Evolutionary conservation across 2,329 filamentous ascomycete species (phyloP).

Genomic region (Fusarium napiforme): DNA sequence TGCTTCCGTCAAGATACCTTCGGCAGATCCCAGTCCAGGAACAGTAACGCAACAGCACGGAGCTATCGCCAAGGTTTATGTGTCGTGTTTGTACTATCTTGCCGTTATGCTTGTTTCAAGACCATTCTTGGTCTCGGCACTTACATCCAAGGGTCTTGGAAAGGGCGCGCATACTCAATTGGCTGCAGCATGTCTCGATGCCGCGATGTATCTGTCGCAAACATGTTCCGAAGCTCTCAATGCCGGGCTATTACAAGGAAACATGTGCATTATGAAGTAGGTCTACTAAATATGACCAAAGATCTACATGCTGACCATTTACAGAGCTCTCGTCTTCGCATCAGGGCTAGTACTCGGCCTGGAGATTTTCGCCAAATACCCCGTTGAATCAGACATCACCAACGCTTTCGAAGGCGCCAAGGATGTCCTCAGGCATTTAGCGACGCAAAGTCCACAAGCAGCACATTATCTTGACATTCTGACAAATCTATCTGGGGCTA

Average conservation of each 20-base stretch:
- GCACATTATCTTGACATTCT: conserved; percentile 68
- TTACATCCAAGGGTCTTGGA: conserved; percentile 51
- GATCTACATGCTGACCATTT: not conserved
- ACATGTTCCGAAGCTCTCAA: conserved; percentile 61
- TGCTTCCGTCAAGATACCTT: conserved; percentile 40
- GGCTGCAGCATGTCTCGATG: conserved; percentile 65
- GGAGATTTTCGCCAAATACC: conserved; percentile 62
- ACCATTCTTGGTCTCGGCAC: conserved; percentile 63
- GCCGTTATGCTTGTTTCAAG: conserved; percentile 67
- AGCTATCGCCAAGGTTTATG: conserved; percentile 62
- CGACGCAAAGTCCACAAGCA: conserved; percentile 64
- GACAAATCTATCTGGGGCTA: conserved; percentile 57
- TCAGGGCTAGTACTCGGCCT: conserved; percentile 68
- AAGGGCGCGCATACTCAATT: conserved; percentile 50
- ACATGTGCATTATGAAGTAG: conserved; percentile 70
- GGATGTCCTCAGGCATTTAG: conserved; percentile 60
- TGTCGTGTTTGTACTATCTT: conserved; percentile 69
- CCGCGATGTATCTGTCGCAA: conserved; percentile 65
- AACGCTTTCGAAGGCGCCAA: conserved; percentile 61
- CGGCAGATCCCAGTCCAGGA: conserved; percentile 7
- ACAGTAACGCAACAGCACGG: conserved; percentile 41
- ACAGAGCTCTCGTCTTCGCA: conserved; percentile 64
- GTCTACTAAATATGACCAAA: conserved; percentile 1
- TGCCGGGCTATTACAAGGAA: conserved; percentile 58
- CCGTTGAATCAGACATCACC: conserved; percentile 57